Evolutionary conservation across 352 stramenopile species (phyloP).

Genomic region (Phytophthora rubi): DNA sequence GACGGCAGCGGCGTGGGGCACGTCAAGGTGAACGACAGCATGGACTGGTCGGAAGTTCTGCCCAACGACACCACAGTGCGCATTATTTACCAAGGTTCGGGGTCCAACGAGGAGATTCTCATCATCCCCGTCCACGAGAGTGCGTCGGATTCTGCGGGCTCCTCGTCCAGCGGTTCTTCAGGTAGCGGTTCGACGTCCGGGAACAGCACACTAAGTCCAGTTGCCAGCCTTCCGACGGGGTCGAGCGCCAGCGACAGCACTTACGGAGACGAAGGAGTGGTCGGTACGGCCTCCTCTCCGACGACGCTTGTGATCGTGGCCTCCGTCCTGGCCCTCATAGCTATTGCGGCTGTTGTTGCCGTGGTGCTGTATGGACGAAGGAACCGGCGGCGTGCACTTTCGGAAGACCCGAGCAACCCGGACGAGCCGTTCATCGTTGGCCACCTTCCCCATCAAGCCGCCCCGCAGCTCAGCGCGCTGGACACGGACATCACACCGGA

Average conservation of each 20-base stretch:
- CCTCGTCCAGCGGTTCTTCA: conserved; percentile 22
- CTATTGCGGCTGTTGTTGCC: conserved; percentile 34
- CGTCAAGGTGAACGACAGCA: conserved; percentile 38
- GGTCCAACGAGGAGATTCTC: conserved; percentile 42
- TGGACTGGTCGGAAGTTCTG: conserved; percentile 48
- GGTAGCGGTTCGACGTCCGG: conserved; percentile 23
- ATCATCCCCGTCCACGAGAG: conserved; percentile 36
- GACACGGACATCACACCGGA: conserved; percentile 43
- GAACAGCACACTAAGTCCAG: conserved; percentile 17
- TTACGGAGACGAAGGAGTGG: conserved; percentile 7
- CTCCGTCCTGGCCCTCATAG: conserved; percentile 31
- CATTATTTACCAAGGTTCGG: conserved; percentile 49
- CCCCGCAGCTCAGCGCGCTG: conserved; percentile 35
- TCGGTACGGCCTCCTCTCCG: conserved; percentile 26
- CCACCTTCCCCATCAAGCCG: conserved; percentile 26
- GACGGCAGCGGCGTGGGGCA: conserved; percentile 38
- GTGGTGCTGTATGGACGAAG: conserved; percentile 38
- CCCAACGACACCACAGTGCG: conserved; percentile 49
- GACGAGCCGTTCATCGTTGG: conserved; percentile 40
- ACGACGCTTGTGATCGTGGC: conserved; percentile 36
- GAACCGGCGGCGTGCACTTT: conserved; percentile 28
- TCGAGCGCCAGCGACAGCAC: conserved; percentile 30
- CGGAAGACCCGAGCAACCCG: conserved; percentile 24
- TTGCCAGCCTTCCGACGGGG: conserved; percentile 29
- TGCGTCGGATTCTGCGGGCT: conserved; percentile 11